Evolutionary conservation across 164 flowering plant species (phyloP), one percentile per base, ranked within the genome.

Genomic region (Liquidambar formosana): DNA sequence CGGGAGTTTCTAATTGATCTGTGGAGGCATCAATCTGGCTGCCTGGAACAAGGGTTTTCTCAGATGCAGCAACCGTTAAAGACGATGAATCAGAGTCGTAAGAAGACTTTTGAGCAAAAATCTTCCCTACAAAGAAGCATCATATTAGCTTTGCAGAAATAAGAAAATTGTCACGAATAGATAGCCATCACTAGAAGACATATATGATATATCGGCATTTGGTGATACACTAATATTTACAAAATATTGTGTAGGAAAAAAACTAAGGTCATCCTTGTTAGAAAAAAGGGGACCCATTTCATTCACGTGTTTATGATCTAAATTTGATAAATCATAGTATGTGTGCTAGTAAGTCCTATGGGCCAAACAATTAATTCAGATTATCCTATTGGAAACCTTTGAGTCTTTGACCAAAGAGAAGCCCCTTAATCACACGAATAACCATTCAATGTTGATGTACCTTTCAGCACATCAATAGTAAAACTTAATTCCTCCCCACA

Each of bases 41-140:
- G 15, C 87, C 97, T 27, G 97, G 97, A 79, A 93, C 86, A 69
- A 91, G 90, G 68, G 85, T 82, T 71, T 91, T 89, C 68, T 83
- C 86, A 9, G 97, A 90, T 49, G 85, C 76, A 67, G 88, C 78
- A 70, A 85, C 82, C 1, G 74, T 76, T 67, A 80, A 54, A 25
- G 87, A 83, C 8, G 82, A 61, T 54, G 88, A 81, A 16, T 88
- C 91, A 21, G 87, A 79, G 66, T 87, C 86, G 67, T 70, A 72
- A 48, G 90, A 75, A 61, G 86, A 77, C 73, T 81, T 88, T 61
- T 79, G 84, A 70, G 85, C 79, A 83, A 77, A 86, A 66, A 81
- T 74, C 84, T 82, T 93, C 85, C 98, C 98, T 95, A 74, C 77
- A 84, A 68, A 71, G 27, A 76, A 70, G 51, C 61, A 72, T 14